phyloP scores from a whole-genome alignment of 2,329 filamentous ascomycete species.

The Microdochium trichocladiopsis region DNA sequence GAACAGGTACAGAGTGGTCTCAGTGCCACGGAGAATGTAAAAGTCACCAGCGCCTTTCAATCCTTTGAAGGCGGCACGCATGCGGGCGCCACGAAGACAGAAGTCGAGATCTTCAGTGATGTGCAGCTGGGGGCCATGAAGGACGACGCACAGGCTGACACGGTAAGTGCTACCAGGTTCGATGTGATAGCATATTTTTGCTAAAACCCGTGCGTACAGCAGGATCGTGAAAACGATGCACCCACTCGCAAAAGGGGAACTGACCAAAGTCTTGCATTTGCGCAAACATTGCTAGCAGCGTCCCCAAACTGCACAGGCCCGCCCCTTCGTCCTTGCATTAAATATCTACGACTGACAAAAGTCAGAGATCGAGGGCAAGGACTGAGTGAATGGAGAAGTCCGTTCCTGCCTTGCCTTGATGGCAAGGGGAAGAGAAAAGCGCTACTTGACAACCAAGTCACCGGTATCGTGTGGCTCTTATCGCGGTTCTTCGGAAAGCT shows the following conservation, averaged over 20 bases:
- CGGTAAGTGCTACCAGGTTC: no score
- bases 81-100: no score
- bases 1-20: no score
- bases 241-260: background rate
- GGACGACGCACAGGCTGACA: no score
- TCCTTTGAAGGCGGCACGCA: no score
- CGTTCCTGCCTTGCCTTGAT: background rate
- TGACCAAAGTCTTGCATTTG: background rate
- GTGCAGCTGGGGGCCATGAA: no score
- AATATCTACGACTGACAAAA: background rate
- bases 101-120: no score
- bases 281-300: background rate
- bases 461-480: slow-evolving; percentile 20
- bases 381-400: background rate
- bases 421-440: slow-evolving; percentile 4
- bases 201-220: background rate
- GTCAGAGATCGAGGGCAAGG: background rate
- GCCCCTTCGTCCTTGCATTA: background rate
- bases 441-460: slow-evolving; percentile 17
- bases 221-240: background rate
- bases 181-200: no score
- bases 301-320: background rate
- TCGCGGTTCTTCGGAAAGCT: slow-evolving; percentile 16
- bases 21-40: no score
- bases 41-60: no score